phyloP scores from a whole-genome alignment of 257 asterid species.

The Solanum sitiens region DNA sequence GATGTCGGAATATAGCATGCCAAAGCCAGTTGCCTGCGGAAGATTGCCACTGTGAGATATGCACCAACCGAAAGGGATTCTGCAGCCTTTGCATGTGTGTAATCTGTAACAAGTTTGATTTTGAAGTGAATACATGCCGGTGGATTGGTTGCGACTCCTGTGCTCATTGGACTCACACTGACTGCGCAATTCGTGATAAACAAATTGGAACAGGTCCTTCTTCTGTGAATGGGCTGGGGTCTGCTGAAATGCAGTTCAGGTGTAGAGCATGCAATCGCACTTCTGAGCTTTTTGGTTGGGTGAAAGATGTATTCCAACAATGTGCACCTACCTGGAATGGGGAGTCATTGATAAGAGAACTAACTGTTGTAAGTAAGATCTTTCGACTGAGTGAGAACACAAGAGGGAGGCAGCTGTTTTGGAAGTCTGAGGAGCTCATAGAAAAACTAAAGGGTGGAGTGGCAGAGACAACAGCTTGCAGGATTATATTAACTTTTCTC shows the following conservation, averaged over 20 bases:
- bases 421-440: slow-evolving; percentile 84
- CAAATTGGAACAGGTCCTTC: slow-evolving; percentile 72
- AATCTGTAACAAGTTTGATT: slow-evolving; percentile 83
- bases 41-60: slow-evolving; percentile 68
- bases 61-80: slow-evolving; percentile 74
- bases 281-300: slow-evolving; percentile 95
- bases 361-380: slow-evolving; percentile 73
- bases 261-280: slow-evolving; percentile 83
- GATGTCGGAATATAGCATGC: slow-evolving; percentile 86
- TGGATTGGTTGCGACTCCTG: slow-evolving; percentile 94
- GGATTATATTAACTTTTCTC: slow-evolving; percentile 54
- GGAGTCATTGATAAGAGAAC: slow-evolving; percentile 74
- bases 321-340: slow-evolving; percentile 95
- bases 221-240: slow-evolving; percentile 46
- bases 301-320: slow-evolving; percentile 86
- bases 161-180: slow-evolving; percentile 98
- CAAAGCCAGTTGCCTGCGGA: slow-evolving; percentile 76
- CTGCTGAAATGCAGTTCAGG: slow-evolving; percentile 71
- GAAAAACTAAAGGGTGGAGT: slow-evolving; percentile 59
- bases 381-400: slow-evolving; percentile 77
- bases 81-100: slow-evolving; percentile 98
- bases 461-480: slow-evolving; percentile 51
- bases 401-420: slow-evolving; percentile 59
- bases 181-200: slow-evolving; percentile 79
- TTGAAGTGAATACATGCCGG: slow-evolving; percentile 88